Percentiles rank a stretch among this genome's conserved stretches.
Conservation (phyloP, 225 moss, liverwort and hornwort genomes). For the Pseudoscleropodium purum region DNA sequence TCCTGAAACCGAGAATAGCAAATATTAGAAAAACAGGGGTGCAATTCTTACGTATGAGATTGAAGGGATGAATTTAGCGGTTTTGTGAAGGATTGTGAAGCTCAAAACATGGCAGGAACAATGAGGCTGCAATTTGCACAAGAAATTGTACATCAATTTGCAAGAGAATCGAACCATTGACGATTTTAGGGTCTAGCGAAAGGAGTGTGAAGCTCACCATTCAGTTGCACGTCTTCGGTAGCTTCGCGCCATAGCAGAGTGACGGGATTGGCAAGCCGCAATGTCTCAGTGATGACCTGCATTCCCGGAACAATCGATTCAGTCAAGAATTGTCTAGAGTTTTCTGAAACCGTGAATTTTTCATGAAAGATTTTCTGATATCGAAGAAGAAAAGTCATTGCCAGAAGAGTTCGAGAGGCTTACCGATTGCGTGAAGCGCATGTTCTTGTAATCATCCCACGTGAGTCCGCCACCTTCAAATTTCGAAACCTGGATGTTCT, state of each 20-base stretch:
- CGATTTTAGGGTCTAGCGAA: neutral
- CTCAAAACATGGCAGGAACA: neutral
- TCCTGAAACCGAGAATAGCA: neutral
- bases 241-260: slow-evolving; percentile 15
- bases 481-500: slow-evolving; percentile 2
- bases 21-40: neutral
- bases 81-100: neutral
- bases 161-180: neutral
- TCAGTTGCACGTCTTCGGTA: slow-evolving; percentile 12
- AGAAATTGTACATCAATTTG: neutral
- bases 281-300: slow-evolving; percentile 13
- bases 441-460: slow-evolving; percentile 15
- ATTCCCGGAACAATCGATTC: neutral
- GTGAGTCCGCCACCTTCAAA: neutral
- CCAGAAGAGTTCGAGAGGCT: neutral
- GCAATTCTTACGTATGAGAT: too few relatives aligned
- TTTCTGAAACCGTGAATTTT: neutral
- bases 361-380: neutral
- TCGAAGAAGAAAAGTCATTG: neutral
- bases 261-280: slow-evolving; percentile 13
- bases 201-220: neutral
- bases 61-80: neutral
- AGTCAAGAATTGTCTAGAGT: neutral
- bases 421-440: slow-evolving; percentile 19
- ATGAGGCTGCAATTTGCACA: neutral